A percentile compares a stretch with the other conserved stretches of the same genome.
phyloP scores from a whole-genome alignment of 306 rosid genomes.

The Inga leiocalycina region DNA sequence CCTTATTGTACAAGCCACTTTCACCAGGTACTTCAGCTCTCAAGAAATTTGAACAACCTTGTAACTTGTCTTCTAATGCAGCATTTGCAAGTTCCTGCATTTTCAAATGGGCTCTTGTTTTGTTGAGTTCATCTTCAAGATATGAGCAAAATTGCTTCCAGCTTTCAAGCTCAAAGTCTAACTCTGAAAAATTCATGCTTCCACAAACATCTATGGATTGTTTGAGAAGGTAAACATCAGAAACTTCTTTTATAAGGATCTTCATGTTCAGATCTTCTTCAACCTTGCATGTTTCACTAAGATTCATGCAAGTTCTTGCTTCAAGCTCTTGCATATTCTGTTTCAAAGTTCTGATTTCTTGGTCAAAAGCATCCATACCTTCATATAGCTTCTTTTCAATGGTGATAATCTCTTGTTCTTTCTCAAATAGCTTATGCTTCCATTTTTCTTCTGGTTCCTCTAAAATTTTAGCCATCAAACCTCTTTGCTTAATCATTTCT shows the following conservation, averaged over 20 bases:
- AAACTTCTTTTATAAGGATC: background rate
- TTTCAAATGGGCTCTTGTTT: background rate
- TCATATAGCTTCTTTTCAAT: constrained; percentile 45
- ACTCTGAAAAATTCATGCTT: background rate
- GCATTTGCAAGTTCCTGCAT: background rate
- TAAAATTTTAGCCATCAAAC: constrained; percentile 18
- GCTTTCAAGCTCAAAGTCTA: background rate
- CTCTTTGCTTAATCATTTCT: constrained; percentile 35
- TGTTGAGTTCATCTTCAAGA: constrained; percentile 3
- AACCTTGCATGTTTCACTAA: background rate
- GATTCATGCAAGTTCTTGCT: background rate
- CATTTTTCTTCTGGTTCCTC: constrained; percentile 44
- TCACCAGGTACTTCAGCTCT: background rate
- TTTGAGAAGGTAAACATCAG: background rate
- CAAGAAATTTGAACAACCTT: constrained; percentile 9
- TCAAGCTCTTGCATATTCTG: constrained; percentile 48
- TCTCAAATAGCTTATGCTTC: constrained; percentile 34
- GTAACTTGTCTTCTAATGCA: constrained; percentile 7
- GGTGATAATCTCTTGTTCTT: constrained; percentile 37
- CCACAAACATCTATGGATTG: background rate
- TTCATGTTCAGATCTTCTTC: background rate
- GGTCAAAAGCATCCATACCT: constrained; percentile 38
- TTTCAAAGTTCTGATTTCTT: constrained; percentile 32
- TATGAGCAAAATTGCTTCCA: background rate
- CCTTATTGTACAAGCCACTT: background rate